phyloP scores from a whole-genome alignment of 139 green algal genomes.

The Choricystis sp. region DNA sequence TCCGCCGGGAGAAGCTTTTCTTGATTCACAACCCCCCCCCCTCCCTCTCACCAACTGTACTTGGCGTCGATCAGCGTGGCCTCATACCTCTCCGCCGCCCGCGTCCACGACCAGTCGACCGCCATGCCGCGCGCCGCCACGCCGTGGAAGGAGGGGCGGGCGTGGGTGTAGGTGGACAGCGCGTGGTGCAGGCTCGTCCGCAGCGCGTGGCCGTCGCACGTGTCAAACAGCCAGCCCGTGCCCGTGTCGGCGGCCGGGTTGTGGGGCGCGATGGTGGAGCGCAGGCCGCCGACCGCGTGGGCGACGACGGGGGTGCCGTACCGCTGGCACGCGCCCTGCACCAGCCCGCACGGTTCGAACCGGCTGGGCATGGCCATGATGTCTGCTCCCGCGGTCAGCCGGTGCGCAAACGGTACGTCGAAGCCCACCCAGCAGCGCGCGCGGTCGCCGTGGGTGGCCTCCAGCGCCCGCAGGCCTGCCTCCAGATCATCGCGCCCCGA shows the following conservation, averaged over 20 bases:
- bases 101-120: constrained; percentile 75
- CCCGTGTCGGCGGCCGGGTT: constrained; percentile 59
- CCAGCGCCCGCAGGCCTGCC: constrained; percentile 42
- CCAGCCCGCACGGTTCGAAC: constrained; percentile 81
- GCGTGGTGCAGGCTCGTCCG: constrained; percentile 42
- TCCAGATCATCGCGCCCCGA: constrained; percentile 79
- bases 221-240: constrained; percentile 70
- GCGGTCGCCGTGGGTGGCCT: constrained; percentile 27
- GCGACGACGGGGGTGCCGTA: constrained; percentile 90
- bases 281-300: constrained; percentile 53
- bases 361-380: constrained; percentile 81
- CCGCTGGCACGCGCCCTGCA: constrained; percentile 23
- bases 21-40: not conserved
- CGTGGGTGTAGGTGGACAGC: constrained; percentile 55
- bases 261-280: constrained; percentile 69
- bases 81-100: constrained; percentile 80
- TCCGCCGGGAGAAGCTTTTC: no score
- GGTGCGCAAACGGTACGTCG: constrained; percentile 72
- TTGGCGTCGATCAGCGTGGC: not conserved
- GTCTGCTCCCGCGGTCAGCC: constrained; percentile 64
- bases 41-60: not conserved
- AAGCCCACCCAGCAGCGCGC: constrained; percentile 86
- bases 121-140: constrained; percentile 44
- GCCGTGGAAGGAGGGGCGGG: constrained; percentile 39
- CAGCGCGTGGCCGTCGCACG: constrained; percentile 41